A percentile compares a stretch with the other conserved stretches of the same genome.
Conservation (phyloP, 1,284 basidiomycete species). For the Laetiporus sulphureus region DNA sequence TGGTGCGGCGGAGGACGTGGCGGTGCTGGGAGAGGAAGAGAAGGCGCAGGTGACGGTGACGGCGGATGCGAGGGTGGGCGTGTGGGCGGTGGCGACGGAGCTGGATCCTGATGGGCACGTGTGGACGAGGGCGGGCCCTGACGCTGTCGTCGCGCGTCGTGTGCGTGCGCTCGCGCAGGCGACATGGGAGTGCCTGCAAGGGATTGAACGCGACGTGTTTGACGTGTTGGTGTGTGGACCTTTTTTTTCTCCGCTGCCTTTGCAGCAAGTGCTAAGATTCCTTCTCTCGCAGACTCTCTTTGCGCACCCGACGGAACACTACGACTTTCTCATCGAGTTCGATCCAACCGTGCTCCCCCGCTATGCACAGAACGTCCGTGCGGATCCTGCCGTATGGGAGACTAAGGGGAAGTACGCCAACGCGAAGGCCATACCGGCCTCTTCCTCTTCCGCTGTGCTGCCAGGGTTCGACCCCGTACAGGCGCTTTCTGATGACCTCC, state of each 20-base stretch:
- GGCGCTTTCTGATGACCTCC: conserved; percentile 64
- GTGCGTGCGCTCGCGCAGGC: conserved; percentile 69
- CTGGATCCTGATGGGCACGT: conserved; percentile 67
- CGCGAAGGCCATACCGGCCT: conserved; percentile 22
- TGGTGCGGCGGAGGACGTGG: conserved; percentile 20
- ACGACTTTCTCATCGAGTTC: conserved; percentile 82
- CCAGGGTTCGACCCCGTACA: conserved; percentile 82
- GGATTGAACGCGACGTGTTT: conserved; percentile 38
- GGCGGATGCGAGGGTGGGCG: conserved; percentile 36
- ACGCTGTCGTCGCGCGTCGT: conserved; percentile 64
- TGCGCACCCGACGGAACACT: conserved; percentile 77
- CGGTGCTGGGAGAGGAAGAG: conserved; percentile 35
- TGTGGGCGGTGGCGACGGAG: conserved; percentile 83
- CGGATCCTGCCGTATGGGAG: conserved; percentile 40
- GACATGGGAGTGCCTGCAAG: conserved; percentile 45
- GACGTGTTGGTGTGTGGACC: conserved; percentile 43
- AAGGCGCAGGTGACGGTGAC: conserved; percentile 24
- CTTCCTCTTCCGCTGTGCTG: conserved; percentile 27
- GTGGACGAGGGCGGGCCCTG: conserved; percentile 68
- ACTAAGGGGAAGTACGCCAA: conserved; percentile 44
- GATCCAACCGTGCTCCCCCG: conserved; percentile 61
- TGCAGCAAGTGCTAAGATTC: background rate
- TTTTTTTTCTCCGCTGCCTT: background rate
- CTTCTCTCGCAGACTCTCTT: conserved; percentile 62
- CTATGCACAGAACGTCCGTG: conserved; percentile 61